Conservation (phyloP, 495 filamentous ascomycete genomes). For the Xylaria cubensis region DNA sequence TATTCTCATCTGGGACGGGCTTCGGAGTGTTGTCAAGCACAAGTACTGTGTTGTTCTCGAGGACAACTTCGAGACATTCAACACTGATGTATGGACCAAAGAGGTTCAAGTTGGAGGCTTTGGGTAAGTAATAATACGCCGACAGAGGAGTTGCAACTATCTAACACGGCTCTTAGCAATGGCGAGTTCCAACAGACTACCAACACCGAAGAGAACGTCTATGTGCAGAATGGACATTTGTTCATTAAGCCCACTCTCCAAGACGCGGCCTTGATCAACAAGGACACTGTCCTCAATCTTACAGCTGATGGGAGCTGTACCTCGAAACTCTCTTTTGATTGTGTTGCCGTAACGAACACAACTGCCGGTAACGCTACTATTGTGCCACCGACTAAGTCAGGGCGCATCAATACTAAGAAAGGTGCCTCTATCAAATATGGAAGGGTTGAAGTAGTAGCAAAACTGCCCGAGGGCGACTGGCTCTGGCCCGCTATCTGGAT, state of each 20-base stretch:
- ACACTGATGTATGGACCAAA: constrained; percentile 71
- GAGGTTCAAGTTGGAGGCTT: constrained; percentile 84
- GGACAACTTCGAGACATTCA: constrained; percentile 69
- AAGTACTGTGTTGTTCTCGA: constrained; percentile 75
- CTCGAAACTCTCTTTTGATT: constrained; percentile 59
- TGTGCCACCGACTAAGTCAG: constrained; percentile 80
- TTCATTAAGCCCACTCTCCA: constrained; percentile 80
- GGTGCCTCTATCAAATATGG: constrained; percentile 79
- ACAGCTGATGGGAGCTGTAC: constrained; percentile 70
- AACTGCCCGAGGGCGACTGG: constrained; percentile 80
- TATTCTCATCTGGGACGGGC: constrained; percentile 74
- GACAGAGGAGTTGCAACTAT: background rate
- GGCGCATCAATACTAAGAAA: constrained; percentile 73
- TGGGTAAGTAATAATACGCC: constrained; percentile 62
- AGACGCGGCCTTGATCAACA: constrained; percentile 65
- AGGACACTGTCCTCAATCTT: constrained; percentile 69
- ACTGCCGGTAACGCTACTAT: constrained; percentile 75
- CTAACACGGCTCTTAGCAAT: constrained; percentile 59
- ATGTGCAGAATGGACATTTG: constrained; percentile 69
- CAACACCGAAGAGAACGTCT: constrained; percentile 71
- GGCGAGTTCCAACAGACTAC: constrained; percentile 83
- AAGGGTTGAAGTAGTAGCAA: constrained; percentile 78
- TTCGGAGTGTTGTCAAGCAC: constrained; percentile 71
- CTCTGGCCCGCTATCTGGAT: constrained; percentile 94
- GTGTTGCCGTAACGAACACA: constrained; percentile 65